Conservation (phyloP, 2,329 filamentous ascomycete genomes). For the Cryphonectria japonica region DNA sequence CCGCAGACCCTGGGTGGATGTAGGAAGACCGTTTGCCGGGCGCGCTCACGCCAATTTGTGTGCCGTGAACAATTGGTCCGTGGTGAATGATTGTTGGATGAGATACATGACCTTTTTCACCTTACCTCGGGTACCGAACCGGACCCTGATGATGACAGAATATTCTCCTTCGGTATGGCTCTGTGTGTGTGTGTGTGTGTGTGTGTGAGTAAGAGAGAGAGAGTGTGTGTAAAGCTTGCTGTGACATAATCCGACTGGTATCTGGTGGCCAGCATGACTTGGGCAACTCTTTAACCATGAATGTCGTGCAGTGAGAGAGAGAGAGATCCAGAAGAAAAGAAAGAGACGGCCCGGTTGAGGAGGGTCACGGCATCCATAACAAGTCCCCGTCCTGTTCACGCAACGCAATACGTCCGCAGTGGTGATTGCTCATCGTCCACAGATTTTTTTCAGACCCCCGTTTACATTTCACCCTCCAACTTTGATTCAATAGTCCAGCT, state of each 20-base stretch:
- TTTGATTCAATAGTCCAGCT: too few relatives aligned
- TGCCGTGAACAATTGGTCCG: neutral
- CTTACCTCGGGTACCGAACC: constrained; percentile 1
- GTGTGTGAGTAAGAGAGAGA: too few relatives aligned
- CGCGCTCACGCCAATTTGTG: neutral
- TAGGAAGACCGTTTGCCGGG: neutral
- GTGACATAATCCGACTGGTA: neutral
- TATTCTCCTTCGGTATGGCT: neutral
- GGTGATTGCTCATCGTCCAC: neutral
- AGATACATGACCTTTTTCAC: neutral
- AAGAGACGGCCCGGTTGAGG: too few relatives aligned
- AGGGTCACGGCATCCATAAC: too few relatives aligned
- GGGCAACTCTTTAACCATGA: too few relatives aligned
- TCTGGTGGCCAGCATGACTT: too few relatives aligned
- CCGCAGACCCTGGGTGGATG: neutral
- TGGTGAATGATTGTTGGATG: neutral
- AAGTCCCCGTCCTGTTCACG: neutral
- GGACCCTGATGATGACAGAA: neutral
- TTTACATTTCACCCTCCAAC: neutral
- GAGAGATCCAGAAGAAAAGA: too few relatives aligned
- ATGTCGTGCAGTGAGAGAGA: too few relatives aligned
- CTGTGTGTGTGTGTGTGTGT: too few relatives aligned
- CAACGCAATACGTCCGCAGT: neutral
- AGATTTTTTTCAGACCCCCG: neutral
- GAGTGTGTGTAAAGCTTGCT: neutral